phyloP scores from a whole-genome alignment of 495 filamentous ascomycete species.

The Tetracladium setigerum region DNA sequence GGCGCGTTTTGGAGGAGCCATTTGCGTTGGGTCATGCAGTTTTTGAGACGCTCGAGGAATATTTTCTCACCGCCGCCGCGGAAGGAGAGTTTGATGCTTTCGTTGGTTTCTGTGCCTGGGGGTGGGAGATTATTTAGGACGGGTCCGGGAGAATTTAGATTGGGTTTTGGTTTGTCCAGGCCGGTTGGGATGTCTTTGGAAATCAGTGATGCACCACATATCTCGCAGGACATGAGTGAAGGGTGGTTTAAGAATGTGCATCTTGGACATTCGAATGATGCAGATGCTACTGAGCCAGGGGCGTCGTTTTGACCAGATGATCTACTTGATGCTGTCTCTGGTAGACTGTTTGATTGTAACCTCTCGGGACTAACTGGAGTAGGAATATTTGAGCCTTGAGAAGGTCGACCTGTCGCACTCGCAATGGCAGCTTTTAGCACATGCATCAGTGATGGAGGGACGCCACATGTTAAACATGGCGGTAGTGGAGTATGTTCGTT shows the following conservation, averaged over 20 bases:
- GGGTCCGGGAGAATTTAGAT: conserved; percentile 75
- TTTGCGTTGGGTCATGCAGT: conserved; percentile 83
- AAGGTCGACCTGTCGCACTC: conserved; percentile 34
- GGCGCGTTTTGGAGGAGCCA: conserved; percentile 92
- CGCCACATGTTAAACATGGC: conserved; percentile 87
- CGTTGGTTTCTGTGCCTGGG: conserved; percentile 48
- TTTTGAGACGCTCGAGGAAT: conserved; percentile 83
- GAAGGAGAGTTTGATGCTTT: conserved; percentile 87
- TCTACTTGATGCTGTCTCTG: not conserved
- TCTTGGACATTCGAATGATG: conserved; percentile 66
- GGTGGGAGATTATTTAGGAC: conserved; percentile 33
- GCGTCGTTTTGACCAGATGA: not conserved
- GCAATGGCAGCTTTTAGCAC: conserved; percentile 79
- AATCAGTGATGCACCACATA: conserved; percentile 75
- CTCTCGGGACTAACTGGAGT: conserved; percentile 15
- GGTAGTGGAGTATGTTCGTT: conserved; percentile 69
- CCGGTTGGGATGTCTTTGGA: conserved; percentile 43
- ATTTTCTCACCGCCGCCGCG: conserved; percentile 80
- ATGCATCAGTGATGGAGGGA: conserved; percentile 76
- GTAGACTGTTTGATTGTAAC: conserved; percentile 15
- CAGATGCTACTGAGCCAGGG: conserved; percentile 1
- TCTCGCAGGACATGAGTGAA: conserved; percentile 77
- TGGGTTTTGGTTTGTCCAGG: conserved; percentile 28
- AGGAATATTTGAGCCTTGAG: conserved; percentile 1
- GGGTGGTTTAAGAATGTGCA: conserved; percentile 95